Evolutionary conservation across 345 rosid species (phyloP).

Genomic region (Garcia nutans): DNA sequence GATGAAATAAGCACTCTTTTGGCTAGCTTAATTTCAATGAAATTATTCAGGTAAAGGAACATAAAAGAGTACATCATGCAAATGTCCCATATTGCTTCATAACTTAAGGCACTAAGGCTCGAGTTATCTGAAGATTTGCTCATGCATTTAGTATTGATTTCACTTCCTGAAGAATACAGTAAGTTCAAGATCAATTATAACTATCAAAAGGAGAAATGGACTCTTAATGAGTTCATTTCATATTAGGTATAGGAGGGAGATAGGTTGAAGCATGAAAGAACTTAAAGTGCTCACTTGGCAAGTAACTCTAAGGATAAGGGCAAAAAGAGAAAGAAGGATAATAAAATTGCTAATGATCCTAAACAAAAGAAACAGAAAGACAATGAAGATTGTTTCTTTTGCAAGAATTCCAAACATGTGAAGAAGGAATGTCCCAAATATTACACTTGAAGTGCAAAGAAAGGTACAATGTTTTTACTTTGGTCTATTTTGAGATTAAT

Average conservation of each 20-base stretch:
- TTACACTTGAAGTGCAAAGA: too few species aligned
- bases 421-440: too few species aligned
- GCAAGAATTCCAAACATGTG: too few species aligned
- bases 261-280: not conserved
- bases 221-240: too few species aligned
- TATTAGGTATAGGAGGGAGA: not conserved
- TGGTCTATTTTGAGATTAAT: too few species aligned
- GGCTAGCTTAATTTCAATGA: not conserved
- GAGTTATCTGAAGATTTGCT: not conserved
- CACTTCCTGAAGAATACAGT: not conserved
- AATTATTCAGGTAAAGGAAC: not conserved
- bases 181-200: conserved; percentile 12
- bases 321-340: too few species aligned
- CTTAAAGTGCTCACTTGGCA: not conserved
- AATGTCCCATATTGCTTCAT: conserved; percentile 5
- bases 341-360: too few species aligned
- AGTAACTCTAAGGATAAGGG: not conserved
- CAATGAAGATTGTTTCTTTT: too few species aligned
- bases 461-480: too few species aligned
- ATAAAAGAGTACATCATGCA: not conserved
- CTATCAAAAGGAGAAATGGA: not conserved
- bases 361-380: too few species aligned
- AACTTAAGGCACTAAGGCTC: not conserved
- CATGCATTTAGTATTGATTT: not conserved
- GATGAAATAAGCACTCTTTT: not conserved